A percentile compares a stretch with the other conserved stretches of the same genome.
Conservation (phyloP, 345 rosid species). For the Heritiera littoralis region DNA sequence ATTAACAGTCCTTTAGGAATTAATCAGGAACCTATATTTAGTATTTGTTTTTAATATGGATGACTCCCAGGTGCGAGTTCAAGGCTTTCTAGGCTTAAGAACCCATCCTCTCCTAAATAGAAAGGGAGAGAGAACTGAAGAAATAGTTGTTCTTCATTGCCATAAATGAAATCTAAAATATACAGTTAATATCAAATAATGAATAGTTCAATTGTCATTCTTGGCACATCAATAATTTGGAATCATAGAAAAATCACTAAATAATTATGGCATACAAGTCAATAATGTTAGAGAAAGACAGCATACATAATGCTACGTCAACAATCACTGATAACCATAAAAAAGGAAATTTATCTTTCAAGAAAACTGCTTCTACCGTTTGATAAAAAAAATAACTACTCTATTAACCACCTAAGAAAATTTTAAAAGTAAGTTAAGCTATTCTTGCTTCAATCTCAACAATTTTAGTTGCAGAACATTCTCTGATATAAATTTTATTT, state of each 20-base stretch:
- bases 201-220: background rate
- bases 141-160: background rate
- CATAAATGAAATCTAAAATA: background rate
- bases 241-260: constrained; percentile 1
- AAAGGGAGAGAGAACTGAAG: background rate
- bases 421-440: background rate
- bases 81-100: background rate
- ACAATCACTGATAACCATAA: background rate
- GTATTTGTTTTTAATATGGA: background rate
- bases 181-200: background rate
- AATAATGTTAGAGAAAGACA: too few species aligned
- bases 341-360: background rate
- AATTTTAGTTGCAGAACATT: background rate
- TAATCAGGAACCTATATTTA: background rate
- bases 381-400: background rate
- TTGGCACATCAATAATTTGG: constrained; percentile 1
- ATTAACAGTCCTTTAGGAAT: background rate
- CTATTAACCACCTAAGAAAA: background rate
- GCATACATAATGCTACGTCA: background rate
- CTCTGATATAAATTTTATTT: background rate
- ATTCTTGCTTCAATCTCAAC: background rate
- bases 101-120: background rate
- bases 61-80: background rate
- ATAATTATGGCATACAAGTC: background rate
- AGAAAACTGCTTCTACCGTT: background rate